phyloP scores from a whole-genome alignment of 2,329 filamentous ascomycete genomes.

The Mollisia scopiformis region DNA sequence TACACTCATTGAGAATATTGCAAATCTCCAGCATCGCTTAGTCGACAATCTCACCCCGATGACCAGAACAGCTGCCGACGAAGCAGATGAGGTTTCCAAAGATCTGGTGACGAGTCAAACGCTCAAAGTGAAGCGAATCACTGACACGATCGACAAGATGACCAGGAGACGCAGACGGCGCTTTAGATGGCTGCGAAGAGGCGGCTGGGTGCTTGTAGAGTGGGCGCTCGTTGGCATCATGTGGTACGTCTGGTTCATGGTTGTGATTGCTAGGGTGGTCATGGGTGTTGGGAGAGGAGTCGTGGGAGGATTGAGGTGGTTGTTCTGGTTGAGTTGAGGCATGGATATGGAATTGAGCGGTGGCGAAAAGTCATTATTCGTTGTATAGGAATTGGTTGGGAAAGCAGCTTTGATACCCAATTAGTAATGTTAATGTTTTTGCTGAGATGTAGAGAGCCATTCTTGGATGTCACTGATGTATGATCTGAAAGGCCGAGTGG shows the following conservation, averaged over 20 bases:
- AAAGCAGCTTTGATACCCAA: conserved; percentile 3
- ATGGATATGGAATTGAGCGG: neutral
- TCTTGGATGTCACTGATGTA: neutral
- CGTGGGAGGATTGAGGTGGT: conserved; percentile 69
- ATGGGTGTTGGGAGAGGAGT: conserved; percentile 64
- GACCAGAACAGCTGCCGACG: conserved; percentile 71
- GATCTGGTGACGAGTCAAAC: conserved; percentile 78
- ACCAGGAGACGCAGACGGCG: conserved; percentile 67
- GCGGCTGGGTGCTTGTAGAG: conserved; percentile 82
- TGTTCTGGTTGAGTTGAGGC: conserved; percentile 67
- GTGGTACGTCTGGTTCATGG: conserved; percentile 93
- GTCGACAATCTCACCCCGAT: conserved; percentile 51
- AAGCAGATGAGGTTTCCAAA: conserved; percentile 77
- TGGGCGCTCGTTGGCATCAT: conserved; percentile 87
- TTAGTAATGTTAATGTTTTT: neutral
- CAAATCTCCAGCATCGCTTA: conserved; percentile 45
- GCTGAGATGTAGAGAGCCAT: neutral
- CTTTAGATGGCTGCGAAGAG: conserved; percentile 74
- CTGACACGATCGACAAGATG: conserved; percentile 78
- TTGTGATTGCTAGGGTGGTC: conserved; percentile 72
- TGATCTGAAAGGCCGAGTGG: neutral
- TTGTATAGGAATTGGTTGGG: neutral
- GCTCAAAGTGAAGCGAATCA: conserved; percentile 77
- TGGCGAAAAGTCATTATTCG: neutral
- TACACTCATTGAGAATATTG: conserved; percentile 48